A percentile compares a stretch with the other conserved stretches of the same genome.
Evolutionary conservation across 345 rosid genomes (phyloP).

Genomic region (Clarkia xantiana): DNA sequence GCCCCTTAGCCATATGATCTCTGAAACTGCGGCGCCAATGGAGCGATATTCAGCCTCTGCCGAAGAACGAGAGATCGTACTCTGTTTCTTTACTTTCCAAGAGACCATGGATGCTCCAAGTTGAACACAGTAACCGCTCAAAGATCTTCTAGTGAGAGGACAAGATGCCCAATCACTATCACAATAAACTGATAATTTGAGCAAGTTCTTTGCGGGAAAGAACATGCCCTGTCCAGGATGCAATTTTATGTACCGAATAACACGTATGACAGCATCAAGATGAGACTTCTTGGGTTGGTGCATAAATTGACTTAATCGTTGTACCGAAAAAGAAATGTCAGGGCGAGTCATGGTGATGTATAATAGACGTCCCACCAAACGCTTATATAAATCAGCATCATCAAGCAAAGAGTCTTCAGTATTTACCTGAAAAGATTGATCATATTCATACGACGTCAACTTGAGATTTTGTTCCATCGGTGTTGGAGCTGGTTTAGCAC

Average conservation of each 20-base stretch:
- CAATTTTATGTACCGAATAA: neutral
- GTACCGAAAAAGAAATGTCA: neutral
- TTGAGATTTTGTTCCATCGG: neutral
- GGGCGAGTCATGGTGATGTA: neutral
- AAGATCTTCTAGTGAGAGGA: neutral
- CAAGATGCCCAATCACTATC: neutral
- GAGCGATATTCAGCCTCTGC: neutral
- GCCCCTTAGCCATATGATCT: neutral
- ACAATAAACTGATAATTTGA: neutral
- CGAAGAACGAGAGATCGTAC: neutral
- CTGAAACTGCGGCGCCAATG: neutral
- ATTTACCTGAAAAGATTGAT: neutral
- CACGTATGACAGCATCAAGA: neutral
- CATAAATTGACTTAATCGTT: neutral
- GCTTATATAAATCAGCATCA: neutral
- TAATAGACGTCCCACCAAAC: neutral
- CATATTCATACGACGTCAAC: too few relatives aligned
- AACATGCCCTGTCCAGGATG: neutral
- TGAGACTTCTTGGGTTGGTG: neutral
- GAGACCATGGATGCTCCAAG: neutral
- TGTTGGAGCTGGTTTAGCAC: neutral
- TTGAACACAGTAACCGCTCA: neutral
- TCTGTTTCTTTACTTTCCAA: too few relatives aligned
- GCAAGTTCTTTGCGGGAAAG: neutral
- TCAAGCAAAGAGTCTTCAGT: neutral